Conservation (phyloP, 169 alveolate genomes). For the Hepatocystis sp. region DNA sequence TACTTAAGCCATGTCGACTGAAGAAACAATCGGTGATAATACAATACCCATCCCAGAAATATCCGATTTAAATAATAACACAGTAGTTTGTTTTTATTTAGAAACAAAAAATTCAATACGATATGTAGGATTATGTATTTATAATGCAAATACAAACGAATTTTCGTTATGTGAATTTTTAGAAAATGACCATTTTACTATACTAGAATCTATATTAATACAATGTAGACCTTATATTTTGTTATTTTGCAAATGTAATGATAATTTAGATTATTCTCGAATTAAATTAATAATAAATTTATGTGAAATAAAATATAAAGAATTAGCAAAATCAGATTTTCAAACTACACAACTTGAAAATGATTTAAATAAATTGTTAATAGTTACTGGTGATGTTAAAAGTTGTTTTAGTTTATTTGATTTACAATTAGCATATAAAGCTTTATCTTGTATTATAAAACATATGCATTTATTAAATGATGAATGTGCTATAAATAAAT, state of each 20-base stretch:
- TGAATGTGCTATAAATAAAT: conserved; percentile 76
- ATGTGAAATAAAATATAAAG: conserved; percentile 45
- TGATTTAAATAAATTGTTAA: conserved; percentile 75
- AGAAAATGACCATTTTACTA: conserved; percentile 75
- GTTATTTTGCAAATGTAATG: conserved; percentile 23
- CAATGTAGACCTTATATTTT: conserved; percentile 32
- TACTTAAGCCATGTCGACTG: background rate
- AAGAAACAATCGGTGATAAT: background rate
- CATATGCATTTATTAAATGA: conserved; percentile 75
- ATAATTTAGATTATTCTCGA: conserved; percentile 48
- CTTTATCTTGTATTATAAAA: conserved; percentile 77
- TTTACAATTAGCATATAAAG: conserved; percentile 74
- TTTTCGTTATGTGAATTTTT: conserved; percentile 69
- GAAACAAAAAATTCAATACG: conserved; percentile 20
- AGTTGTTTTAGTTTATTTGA: conserved; percentile 74
- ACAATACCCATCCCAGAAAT: background rate
- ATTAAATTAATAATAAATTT: conserved; percentile 41
- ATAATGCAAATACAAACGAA: conserved; percentile 20
- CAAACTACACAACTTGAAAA: conserved; percentile 72
- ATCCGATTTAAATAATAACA: background rate
- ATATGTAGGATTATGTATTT: conserved; percentile 65
- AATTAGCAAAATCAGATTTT: conserved; percentile 23
- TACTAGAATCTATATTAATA: conserved; percentile 44
- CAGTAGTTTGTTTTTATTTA: conserved; percentile 28
- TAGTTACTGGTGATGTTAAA: conserved; percentile 77